Evolutionary conservation across 2,329 filamentous ascomycete genomes (phyloP).

Genomic region (Magnaporthiopsis rhizophila): DNA sequence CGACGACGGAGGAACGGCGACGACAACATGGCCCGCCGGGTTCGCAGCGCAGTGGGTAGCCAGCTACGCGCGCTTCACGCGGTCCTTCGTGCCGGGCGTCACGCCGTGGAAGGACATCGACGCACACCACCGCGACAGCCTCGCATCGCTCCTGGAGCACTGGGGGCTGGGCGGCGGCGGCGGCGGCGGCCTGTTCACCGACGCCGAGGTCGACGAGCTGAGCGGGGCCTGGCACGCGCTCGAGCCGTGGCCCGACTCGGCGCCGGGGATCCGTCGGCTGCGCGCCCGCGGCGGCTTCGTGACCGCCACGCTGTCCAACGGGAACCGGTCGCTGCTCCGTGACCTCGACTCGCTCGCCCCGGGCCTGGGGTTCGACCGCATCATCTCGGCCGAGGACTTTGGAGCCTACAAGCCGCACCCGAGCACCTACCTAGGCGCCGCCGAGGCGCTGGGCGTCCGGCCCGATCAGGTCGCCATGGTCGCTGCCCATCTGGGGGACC

Average conservation of each 20-base stretch:
- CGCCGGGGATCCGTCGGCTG: conserved; percentile 46
- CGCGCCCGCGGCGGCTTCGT: conserved; percentile 35
- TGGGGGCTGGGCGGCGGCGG: too few relatives aligned
- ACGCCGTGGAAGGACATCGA: conserved; percentile 62
- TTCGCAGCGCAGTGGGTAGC: conserved; percentile 66
- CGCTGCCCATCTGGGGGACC: conserved; percentile 64
- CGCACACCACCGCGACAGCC: conserved; percentile 58
- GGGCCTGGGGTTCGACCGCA: conserved; percentile 53
- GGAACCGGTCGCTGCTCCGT: conserved; percentile 56
- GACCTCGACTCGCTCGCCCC: conserved; percentile 49
- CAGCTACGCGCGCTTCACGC: conserved; percentile 55
- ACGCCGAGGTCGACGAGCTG: conserved; percentile 52
- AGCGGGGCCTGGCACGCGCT: conserved; percentile 66
- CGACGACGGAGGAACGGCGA: background rate
- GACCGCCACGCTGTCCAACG: conserved; percentile 67
- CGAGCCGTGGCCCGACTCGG: conserved; percentile 59
- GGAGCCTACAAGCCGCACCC: conserved; percentile 66
- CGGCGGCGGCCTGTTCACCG: conserved; percentile 46
- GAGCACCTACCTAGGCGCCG: conserved; percentile 61
- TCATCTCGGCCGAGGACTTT: conserved; percentile 65
- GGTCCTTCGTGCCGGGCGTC: conserved; percentile 36
- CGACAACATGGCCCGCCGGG: conserved; percentile 35
- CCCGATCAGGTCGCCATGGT: conserved; percentile 65
- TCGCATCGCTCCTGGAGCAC: conserved; percentile 47
- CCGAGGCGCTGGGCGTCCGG: conserved; percentile 43